Evolutionary conservation across 768 basidiomycete species (phyloP).

Genomic region (Termitomyces sp.): DNA sequence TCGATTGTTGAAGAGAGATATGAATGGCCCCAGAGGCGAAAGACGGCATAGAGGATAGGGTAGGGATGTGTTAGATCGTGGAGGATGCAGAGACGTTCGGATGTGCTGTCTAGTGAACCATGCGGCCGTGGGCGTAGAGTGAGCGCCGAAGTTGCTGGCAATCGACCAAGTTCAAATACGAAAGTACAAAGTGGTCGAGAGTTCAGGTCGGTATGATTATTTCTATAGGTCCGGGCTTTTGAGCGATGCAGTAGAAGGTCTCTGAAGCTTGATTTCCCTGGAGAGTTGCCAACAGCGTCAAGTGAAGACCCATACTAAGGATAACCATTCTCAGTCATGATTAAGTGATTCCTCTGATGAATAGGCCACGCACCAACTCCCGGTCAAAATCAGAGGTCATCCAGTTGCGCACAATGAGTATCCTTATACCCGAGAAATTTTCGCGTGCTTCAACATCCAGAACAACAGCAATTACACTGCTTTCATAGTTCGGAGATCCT

Average conservation of each 20-base stretch:
- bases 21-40: neutral
- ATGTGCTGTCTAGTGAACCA: neutral
- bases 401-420: neutral
- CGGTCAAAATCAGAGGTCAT: neutral
- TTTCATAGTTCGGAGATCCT: neutral
- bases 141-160: neutral
- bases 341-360: neutral
- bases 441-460: neutral
- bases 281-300: neutral
- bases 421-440: neutral
- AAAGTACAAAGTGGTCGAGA: neutral
- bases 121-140: neutral
- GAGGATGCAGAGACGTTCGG: conserved; percentile 1
- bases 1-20: neutral
- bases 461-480: neutral
- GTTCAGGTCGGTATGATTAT: neutral
- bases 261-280: neutral
- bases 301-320: neutral
- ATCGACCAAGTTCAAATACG: conserved; percentile 1
- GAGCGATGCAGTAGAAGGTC: neutral
- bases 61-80: neutral
- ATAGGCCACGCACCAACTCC: neutral
- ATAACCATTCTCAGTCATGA: neutral
- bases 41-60: neutral
- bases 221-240: neutral